Base-by-base conservation (phyloP, 129 eudicot genomes). In the Saussurea involucrata region DNA sequence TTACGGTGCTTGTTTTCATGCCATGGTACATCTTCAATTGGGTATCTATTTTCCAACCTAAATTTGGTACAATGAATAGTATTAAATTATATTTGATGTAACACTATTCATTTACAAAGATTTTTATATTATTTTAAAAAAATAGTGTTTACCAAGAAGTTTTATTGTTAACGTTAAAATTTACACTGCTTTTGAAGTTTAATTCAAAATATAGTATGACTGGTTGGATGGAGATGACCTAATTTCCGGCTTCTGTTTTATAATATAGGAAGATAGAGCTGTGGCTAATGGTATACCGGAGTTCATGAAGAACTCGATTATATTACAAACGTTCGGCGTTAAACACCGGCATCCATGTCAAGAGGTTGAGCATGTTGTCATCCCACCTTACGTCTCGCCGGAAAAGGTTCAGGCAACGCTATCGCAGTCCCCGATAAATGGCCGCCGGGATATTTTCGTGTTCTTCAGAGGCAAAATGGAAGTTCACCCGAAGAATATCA, bases 401-500 rank as follows among this genome's bases (percentile, higher is more conserved):
- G 88, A 63, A n/a, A 89, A 69, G n/a, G 83, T 91, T 4, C 66
- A 78, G 86, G 75, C 85, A 55, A 87, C 96, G 15, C 83, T 93
- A 0, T 61, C 42, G 21, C 74, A 77, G 27, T 71, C 73, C 5
- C 89, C 89, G 77, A 63, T 85, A 36, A 78, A 81, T 1, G 98
- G 90, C 17, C 88, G 76, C 13, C 90, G 98, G 4, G 93, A 94
- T 63, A 94, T 91, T 37, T 91, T 91, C 64, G 98, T 86, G 22
- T 94, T 89, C 49, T 94, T 94, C 74, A 76, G 98, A 82, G 98
- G 98, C 15, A 91, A 94, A 75, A 94, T 94, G 98, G 98, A 91
- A 72, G 82, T 94, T 25, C 95, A 94, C 73, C 98, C 98, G 0
- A 94, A 94, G 73, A 91, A 94, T 40, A 84, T 94, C 66, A 87